These are phyloP conservation scores for Gyrodon lividus DNA, from an alignment of 768 basidiomycete genomes.

Conservation along the genomic window DNA sequence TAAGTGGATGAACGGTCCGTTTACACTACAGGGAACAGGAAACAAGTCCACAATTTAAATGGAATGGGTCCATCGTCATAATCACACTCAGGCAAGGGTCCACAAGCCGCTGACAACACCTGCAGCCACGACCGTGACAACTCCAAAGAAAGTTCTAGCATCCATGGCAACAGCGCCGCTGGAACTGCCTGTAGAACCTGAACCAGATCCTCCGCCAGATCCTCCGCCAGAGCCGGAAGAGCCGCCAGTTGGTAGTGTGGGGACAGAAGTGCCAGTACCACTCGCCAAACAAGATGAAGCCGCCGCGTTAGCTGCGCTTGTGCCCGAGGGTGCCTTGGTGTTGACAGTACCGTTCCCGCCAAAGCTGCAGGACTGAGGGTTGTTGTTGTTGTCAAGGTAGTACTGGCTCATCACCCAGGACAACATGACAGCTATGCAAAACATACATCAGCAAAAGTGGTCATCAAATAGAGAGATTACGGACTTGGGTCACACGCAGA, in stretches of 20 bases:
- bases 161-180: conserved; percentile 26
- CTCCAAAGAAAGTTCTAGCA: conserved; percentile 38
- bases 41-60: no score
- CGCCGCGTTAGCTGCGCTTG: conserved; percentile 50
- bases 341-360: conserved; percentile 83
- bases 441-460: conserved; percentile 5
- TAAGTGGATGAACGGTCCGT: no score
- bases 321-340: conserved; percentile 45
- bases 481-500: conserved; percentile 79
- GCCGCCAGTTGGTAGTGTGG: conserved; percentile 43
- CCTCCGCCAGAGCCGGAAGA: conserved; percentile 20
- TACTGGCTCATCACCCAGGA: conserved; percentile 82
- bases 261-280: conserved; percentile 62
- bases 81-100: conserved; percentile 34
- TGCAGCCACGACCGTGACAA: conserved; percentile 35
- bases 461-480: conserved; percentile 20
- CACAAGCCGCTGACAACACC: conserved; percentile 42
- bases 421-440: conserved; percentile 62
- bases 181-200: conserved; percentile 19
- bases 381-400: conserved; percentile 62
- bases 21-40: no score
- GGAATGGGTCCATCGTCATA: no score
- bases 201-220: conserved; percentile 19
- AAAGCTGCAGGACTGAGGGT: conserved; percentile 71
- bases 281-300: conserved; percentile 68